Percentiles rank a stretch among this genome's conserved stretches.
Conservation (phyloP, 805 yeast species). For the Kodamaea laetipori region DNA sequence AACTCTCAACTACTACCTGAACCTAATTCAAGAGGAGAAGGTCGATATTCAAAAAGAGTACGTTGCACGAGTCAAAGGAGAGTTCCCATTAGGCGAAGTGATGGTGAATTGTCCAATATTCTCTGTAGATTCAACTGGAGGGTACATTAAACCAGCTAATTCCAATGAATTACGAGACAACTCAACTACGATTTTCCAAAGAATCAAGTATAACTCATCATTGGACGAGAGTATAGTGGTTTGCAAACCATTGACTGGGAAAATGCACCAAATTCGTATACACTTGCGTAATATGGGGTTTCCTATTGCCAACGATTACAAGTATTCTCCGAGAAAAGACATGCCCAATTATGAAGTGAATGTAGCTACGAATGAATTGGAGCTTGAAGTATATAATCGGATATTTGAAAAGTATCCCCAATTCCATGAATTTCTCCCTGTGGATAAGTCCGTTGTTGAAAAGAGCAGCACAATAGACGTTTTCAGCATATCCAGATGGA, state of each 20-base stretch:
- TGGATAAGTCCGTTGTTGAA: conserved; percentile 13
- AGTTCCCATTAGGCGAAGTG: conserved; percentile 36
- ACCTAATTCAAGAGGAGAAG: conserved; percentile 31
- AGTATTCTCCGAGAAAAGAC: conserved; percentile 27
- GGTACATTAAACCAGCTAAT: conserved; percentile 32
- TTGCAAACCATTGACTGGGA: conserved; percentile 55
- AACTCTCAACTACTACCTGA: conserved; percentile 34
- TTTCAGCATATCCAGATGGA: conserved; percentile 16
- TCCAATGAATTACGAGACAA: conserved; percentile 25
- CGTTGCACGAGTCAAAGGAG: conserved; percentile 45
- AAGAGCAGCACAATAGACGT: conserved; percentile 18
- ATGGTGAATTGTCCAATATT: conserved; percentile 44
- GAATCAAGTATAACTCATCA: conserved; percentile 29
- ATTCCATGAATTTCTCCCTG: conserved; percentile 15
- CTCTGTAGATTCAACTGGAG: conserved; percentile 35
- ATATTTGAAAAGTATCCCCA: conserved; percentile 21
- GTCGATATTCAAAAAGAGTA: conserved; percentile 42
- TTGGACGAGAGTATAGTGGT: conserved; percentile 45
- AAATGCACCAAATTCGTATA: conserved; percentile 59
- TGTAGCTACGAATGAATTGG: conserved; percentile 23
- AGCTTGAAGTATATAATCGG: conserved; percentile 25
- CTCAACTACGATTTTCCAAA: conserved; percentile 37
- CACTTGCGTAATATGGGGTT: conserved; percentile 50
- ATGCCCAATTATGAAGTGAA: conserved; percentile 18
- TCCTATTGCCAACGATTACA: conserved; percentile 82